Conservation (phyloP, 495 filamentous ascomycete genomes). For the Pyrenopolyporus hunteri region DNA sequence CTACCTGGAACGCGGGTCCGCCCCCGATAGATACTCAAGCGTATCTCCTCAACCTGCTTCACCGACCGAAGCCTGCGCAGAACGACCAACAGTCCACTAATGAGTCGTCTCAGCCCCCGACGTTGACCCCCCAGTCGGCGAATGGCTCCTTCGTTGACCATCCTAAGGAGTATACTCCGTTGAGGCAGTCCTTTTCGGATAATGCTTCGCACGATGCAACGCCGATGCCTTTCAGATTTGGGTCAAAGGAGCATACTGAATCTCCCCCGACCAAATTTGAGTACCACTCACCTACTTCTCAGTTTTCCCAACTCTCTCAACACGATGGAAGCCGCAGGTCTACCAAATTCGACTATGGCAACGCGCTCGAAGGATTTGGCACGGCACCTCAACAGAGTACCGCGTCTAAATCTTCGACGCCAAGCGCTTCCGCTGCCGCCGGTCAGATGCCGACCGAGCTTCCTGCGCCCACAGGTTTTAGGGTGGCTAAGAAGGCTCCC, state of each 20-base stretch:
- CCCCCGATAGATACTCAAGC: slow-evolving; percentile 56
- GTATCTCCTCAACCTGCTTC: slow-evolving; percentile 59
- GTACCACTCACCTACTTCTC: slow-evolving; percentile 46
- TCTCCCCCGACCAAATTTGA: slow-evolving; percentile 47
- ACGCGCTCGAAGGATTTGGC: slow-evolving; percentile 44
- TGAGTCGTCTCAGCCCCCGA: slow-evolving; percentile 48
- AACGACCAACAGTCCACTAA: slow-evolving; percentile 47
- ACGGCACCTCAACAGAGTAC: slow-evolving; percentile 45
- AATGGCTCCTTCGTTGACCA: slow-evolving; percentile 40
- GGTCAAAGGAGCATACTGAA: slow-evolving; percentile 40
- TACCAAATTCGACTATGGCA: slow-evolving; percentile 38
- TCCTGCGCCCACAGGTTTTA: slow-evolving; percentile 39
- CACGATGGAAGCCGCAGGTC: slow-evolving; percentile 36
- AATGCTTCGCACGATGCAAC: slow-evolving; percentile 30
- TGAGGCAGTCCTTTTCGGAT: slow-evolving; percentile 23
- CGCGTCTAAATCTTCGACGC: slow-evolving; percentile 52
- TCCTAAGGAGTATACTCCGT: slow-evolving; percentile 28
- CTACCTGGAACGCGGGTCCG: slow-evolving; percentile 49
- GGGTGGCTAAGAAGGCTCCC: slow-evolving; percentile 48
- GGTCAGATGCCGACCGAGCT: slow-evolving; percentile 37
- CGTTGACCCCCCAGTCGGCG: slow-evolving; percentile 48
- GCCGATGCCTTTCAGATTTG: slow-evolving; percentile 45
- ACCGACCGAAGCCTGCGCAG: slow-evolving; percentile 60
- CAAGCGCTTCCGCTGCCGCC: slow-evolving; percentile 39
- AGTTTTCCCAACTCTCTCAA: slow-evolving; percentile 45